These are phyloP conservation scores for Oryza coarctata DNA, from an alignment of 176 grass and related monocot species.

Conservation along the genomic window DNA sequence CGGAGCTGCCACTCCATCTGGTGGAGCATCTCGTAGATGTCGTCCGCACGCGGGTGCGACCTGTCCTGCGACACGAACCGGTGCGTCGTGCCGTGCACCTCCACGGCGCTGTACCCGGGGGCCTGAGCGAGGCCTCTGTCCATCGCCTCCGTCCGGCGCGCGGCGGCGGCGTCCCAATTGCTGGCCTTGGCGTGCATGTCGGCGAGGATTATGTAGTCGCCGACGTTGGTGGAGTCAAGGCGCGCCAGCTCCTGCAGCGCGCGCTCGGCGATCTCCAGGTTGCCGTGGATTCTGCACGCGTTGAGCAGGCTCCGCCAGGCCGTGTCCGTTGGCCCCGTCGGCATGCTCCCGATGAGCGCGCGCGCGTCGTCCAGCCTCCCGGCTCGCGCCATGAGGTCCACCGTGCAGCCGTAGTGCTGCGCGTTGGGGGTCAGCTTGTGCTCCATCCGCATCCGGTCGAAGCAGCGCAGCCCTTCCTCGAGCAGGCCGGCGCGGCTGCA, in stretches of 20 bases:
- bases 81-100: conserved; percentile 66
- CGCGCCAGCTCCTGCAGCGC: conserved; percentile 39
- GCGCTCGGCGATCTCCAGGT: conserved; percentile 45
- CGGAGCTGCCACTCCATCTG: conserved; percentile 77
- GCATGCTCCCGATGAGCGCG: conserved; percentile 60
- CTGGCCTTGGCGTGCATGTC: conserved; percentile 55
- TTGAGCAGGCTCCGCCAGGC: conserved; percentile 74
- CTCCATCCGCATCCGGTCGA: conserved; percentile 74
- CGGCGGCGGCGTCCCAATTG: conserved; percentile 41
- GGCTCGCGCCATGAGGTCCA: conserved; percentile 65
- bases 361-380: conserved; percentile 58
- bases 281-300: conserved; percentile 63
- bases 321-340: conserved; percentile 46
- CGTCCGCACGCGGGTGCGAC: conserved; percentile 47
- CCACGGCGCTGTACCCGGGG: conserved; percentile 63
- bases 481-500: conserved; percentile 70
- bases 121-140: conserved; percentile 45
- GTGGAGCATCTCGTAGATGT: conserved; percentile 78
- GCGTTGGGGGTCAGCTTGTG: conserved; percentile 55
- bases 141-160: conserved; percentile 39
- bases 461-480: conserved; percentile 69
- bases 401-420: conserved; percentile 84
- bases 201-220: conserved; percentile 72
- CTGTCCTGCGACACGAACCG: conserved; percentile 72
- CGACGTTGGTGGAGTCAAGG: conserved; percentile 41